Evolutionary conservation across 805 yeast species (phyloP).

Genomic region (Wickerhamiella allomyrinae): DNA sequence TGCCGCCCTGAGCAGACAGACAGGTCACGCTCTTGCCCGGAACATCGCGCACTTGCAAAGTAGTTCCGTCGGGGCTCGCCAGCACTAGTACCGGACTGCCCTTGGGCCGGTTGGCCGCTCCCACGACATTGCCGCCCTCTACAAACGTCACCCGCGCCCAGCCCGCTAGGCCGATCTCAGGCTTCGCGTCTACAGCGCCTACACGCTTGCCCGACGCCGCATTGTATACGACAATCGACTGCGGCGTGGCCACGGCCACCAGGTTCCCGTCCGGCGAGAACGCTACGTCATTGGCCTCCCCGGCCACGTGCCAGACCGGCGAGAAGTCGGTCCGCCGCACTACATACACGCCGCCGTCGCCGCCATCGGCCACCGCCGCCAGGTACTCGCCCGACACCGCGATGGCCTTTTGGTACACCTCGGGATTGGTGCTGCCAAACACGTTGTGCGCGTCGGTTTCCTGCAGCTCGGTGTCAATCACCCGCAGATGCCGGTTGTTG

Average conservation of each 20-base stretch:
- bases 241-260: conserved; percentile 5
- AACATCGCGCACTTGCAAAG: conserved; percentile 1
- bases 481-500: conserved; percentile 53
- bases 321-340: neutral
- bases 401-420: conserved; percentile 12
- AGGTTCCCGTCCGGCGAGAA: conserved; percentile 1
- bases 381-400: conserved; percentile 7
- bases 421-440: conserved; percentile 6
- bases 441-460: conserved; percentile 2
- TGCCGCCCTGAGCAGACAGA: neutral
- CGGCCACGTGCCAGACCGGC: neutral
- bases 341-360: neutral
- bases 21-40: conserved; percentile 4
- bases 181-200: neutral
- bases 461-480: conserved; percentile 3
- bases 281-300: neutral
- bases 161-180: conserved; percentile 2
- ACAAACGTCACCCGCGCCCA: conserved; percentile 12
- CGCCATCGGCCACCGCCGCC: conserved; percentile 6
- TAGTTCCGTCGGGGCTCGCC: neutral
- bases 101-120: neutral
- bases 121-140: neutral
- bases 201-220: conserved; percentile 4
- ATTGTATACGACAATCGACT: neutral
- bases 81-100: neutral